These are phyloP conservation scores for Lepidium aucheri DNA, from an alignment of 345 rosid species.

Conservation along the genomic window DNA sequence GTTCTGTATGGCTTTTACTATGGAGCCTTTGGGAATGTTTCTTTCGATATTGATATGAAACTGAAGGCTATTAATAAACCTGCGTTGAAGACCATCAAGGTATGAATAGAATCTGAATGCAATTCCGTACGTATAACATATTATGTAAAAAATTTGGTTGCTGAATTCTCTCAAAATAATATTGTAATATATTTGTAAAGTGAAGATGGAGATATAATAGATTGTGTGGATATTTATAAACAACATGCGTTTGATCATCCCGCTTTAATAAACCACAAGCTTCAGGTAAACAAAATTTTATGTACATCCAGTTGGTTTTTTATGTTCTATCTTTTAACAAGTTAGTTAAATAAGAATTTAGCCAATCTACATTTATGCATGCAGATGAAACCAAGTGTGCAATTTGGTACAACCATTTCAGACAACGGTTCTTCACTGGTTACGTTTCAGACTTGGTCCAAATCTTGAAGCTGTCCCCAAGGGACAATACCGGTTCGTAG, in stretches of 20 bases:
- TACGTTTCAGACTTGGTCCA: conserved; percentile 34
- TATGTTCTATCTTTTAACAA: no score
- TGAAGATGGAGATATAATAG: conserved; percentile 50
- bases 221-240: conserved; percentile 40
- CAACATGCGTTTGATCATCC: conserved; percentile 59
- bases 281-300: conserved; percentile 36
- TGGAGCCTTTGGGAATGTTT: not conserved
- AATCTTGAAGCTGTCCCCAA: conserved; percentile 36
- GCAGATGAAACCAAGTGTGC: conserved; percentile 40
- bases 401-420: not conserved
- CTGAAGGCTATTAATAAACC: conserved; percentile 44
- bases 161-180: not conserved
- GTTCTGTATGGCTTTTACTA: conserved; percentile 1
- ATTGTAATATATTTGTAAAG: conserved; percentile 22
- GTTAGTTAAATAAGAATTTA: no score
- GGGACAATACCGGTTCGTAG: conserved; percentile 49
- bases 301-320: not conserved
- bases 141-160: not conserved
- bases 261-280: conserved; percentile 28
- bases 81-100: conserved; percentile 37
- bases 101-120: not conserved
- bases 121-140: not conserved
- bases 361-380: not conserved
- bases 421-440: conserved; percentile 13
- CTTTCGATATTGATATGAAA: conserved; percentile 24